phyloP scores from a whole-genome alignment of 345 rosid genomes.

The Citrus hindsii region DNA sequence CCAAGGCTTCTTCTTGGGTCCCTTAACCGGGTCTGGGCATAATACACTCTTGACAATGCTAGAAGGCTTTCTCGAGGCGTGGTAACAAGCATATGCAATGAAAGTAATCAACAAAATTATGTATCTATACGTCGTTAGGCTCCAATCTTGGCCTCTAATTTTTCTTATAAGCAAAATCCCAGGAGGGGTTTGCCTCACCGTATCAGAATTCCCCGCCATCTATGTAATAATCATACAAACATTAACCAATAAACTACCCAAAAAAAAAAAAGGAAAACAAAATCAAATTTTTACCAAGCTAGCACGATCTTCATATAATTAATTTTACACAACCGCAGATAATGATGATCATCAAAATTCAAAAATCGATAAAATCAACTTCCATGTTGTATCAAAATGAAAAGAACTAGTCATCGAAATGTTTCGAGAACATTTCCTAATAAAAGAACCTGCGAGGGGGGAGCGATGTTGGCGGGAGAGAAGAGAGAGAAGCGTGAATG shows the following conservation, averaged over 20 bases:
- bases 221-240: not conserved
- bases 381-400: not conserved
- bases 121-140: slow-evolving; percentile 62
- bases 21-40: slow-evolving; percentile 49
- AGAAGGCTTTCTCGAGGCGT: slow-evolving; percentile 88
- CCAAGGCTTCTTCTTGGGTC: slow-evolving; percentile 39
- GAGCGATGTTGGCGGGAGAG: slow-evolving; percentile 69
- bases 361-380: not conserved
- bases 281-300: not conserved
- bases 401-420: not conserved
- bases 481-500: slow-evolving; percentile 9
- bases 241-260: slow-evolving; percentile 2
- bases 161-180: slow-evolving; percentile 49
- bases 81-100: slow-evolving; percentile 87
- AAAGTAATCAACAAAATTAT: slow-evolving; percentile 66
- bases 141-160: slow-evolving; percentile 68
- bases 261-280: not conserved
- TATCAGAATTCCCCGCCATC: slow-evolving; percentile 36
- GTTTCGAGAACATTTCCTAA: not conserved
- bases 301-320: not conserved
- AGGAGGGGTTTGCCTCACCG: slow-evolving; percentile 56
- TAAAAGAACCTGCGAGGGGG: slow-evolving; percentile 17
- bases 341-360: not conserved
- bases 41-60: slow-evolving; percentile 91
- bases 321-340: not conserved